A percentile compares a stretch with the other conserved stretches of the same genome.
Evolutionary conservation across 1,284 basidiomycete genomes (phyloP).

Genomic region (Laetiporus sulphureus): DNA sequence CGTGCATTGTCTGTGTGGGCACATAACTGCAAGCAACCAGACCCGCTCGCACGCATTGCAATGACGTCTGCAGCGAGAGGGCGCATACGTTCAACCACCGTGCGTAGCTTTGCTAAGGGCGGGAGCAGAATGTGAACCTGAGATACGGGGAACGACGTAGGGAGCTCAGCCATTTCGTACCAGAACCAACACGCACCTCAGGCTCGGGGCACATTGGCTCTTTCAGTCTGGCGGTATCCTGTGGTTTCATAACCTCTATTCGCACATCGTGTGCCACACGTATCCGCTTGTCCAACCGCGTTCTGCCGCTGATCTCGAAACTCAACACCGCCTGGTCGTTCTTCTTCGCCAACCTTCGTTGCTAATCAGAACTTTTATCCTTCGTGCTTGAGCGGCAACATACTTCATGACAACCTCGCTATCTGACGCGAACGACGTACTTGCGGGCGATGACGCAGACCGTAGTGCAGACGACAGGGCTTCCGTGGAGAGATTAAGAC

Average conservation of each 20-base stretch:
- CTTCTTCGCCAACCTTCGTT: constrained; percentile 65
- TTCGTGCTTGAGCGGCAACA: not conserved
- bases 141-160: not conserved
- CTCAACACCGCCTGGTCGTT: constrained; percentile 66
- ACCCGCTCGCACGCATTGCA: constrained; percentile 62
- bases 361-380: not conserved
- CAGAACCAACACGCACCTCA: too few relatives aligned
- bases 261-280: constrained; percentile 66
- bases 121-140: constrained; percentile 84
- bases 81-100: constrained; percentile 70
- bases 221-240: constrained; percentile 63
- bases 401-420: constrained; percentile 67
- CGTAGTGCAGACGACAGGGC: constrained; percentile 70
- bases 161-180: too few relatives aligned
- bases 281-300: constrained; percentile 47
- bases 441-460: constrained; percentile 37
- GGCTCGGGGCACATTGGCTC: constrained; percentile 88
- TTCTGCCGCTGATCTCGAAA: constrained; percentile 62
- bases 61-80: constrained; percentile 67
- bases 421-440: constrained; percentile 12
- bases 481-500: constrained; percentile 65
- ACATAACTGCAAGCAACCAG: constrained; percentile 57
- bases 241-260: constrained; percentile 71
- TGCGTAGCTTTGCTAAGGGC: constrained; percentile 69
- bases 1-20: constrained; percentile 66